phyloP scores from a whole-genome alignment of 805 yeast species.

The Blastobotrys peoriensis region DNA sequence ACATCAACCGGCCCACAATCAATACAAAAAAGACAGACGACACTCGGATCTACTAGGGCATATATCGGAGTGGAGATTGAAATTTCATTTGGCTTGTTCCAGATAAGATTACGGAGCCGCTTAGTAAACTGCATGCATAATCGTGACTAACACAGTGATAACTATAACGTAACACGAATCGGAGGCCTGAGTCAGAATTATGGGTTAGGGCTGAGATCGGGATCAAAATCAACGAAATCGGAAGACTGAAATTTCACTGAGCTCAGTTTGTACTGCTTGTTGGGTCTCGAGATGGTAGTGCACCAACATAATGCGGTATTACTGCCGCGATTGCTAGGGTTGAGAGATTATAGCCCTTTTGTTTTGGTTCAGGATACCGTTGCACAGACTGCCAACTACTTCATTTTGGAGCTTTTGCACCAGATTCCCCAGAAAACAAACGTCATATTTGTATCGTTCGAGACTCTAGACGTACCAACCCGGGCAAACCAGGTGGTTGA shows the following conservation, averaged over 20 bases:
- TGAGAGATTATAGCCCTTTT: conserved; percentile 73
- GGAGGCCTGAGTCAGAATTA: too few relatives aligned
- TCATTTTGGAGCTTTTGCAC: conserved; percentile 54
- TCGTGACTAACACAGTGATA: too few relatives aligned
- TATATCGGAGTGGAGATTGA: background rate
- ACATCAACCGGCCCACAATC: background rate
- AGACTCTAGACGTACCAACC: conserved; percentile 40
- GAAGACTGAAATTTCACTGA: too few relatives aligned
- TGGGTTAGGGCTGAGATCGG: too few relatives aligned
- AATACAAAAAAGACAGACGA: background rate
- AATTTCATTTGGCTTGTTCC: too few relatives aligned
- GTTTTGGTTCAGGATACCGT: conserved; percentile 64
- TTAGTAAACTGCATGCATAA: too few relatives aligned
- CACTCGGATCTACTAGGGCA: background rate
- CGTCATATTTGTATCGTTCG: conserved; percentile 59
- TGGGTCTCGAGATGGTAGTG: too few relatives aligned
- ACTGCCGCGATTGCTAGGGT: conserved; percentile 56
- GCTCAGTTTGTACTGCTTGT: too few relatives aligned
- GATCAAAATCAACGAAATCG: too few relatives aligned
- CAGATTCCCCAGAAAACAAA: conserved; percentile 32
- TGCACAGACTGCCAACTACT: conserved; percentile 54
- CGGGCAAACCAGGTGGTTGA: conserved; percentile 25
- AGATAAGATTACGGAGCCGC: too few relatives aligned
- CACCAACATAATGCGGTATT: conserved; percentile 37
- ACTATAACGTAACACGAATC: too few relatives aligned